These are phyloP conservation scores for Panicum virgatum DNA, from an alignment of 202 grass and related monocot species.

Conservation along the genomic window DNA sequence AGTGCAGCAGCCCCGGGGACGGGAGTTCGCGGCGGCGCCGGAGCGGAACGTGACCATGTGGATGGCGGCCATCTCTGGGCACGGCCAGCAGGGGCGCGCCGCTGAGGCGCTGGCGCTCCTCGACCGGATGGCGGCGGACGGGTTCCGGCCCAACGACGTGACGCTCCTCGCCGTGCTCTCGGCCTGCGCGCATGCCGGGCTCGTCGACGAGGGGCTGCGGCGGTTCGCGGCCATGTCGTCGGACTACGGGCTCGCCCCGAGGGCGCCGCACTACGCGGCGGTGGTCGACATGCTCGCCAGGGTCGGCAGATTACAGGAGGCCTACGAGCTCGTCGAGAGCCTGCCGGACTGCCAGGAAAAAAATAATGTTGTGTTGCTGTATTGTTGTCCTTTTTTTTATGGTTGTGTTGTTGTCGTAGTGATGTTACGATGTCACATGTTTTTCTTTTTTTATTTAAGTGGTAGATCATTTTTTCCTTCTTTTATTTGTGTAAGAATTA, in stretches of 20 bases:
- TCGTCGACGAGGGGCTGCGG: constrained; percentile 10
- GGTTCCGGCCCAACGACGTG: constrained; percentile 23
- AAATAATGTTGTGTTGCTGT: too few species aligned
- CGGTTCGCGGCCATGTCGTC: constrained; percentile 17
- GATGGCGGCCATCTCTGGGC: constrained; percentile 15
- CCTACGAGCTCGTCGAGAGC: constrained; percentile 55
- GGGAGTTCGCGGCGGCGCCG: constrained; percentile 18
- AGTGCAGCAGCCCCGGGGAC: constrained; percentile 53
- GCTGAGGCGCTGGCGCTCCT: constrained; percentile 25
- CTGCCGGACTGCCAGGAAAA: constrained; percentile 50
- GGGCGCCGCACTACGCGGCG: constrained; percentile 43
- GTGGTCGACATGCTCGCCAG: constrained; percentile 56
- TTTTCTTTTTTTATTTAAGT: too few species aligned
- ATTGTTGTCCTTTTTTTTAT: too few species aligned
- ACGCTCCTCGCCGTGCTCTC: constrained; percentile 36
- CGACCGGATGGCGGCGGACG: neutral
- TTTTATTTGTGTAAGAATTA: too few species aligned
- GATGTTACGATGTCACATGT: too few species aligned
- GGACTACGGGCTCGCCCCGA: constrained; percentile 1
- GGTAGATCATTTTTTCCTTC: too few species aligned
- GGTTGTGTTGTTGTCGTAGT: too few species aligned
- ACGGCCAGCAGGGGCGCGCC: constrained; percentile 19
- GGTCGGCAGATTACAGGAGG: constrained; percentile 48
- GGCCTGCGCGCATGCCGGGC: constrained; percentile 31
- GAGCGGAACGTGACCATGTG: constrained; percentile 38